A percentile compares a stretch with the other conserved stretches of the same genome.
phyloP scores from a whole-genome alignment of 2,329 filamentous ascomycete genomes.

The Seiridium unicorne region DNA sequence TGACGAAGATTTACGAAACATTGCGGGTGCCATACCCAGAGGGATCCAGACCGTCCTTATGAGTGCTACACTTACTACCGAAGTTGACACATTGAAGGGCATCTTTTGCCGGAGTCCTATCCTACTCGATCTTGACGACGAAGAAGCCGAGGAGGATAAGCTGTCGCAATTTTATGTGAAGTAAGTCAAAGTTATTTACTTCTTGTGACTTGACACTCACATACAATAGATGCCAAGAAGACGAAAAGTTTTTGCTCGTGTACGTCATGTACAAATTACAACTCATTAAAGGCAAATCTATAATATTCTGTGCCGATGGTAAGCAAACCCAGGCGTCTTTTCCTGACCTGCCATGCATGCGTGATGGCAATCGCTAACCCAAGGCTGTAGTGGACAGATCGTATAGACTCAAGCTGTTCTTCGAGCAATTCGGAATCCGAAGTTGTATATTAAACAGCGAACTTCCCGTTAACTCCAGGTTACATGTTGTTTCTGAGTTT shows the following conservation, averaged over 20 bases:
- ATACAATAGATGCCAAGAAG: constrained; percentile 60
- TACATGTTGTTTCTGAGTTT: constrained; percentile 96
- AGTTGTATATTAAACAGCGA: constrained; percentile 94
- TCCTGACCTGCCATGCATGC: no score
- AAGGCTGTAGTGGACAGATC: constrained; percentile 42
- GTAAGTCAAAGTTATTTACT: constrained; percentile 37
- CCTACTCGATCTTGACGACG: constrained; percentile 78
- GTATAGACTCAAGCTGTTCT: constrained; percentile 89
- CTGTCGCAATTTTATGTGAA: constrained; percentile 87
- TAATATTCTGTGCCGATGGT: constrained; percentile 52
- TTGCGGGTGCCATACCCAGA: constrained; percentile 76
- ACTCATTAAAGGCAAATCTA: constrained; percentile 88
- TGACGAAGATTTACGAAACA: constrained; percentile 79
- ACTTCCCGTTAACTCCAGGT: constrained; percentile 84
- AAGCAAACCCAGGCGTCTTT: no score
- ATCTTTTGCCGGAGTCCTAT: constrained; percentile 83
- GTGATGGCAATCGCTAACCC: no score
- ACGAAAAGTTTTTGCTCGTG: constrained; percentile 90
- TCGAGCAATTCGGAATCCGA: constrained; percentile 91
- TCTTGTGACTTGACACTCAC: background rate
- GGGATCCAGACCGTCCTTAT: constrained; percentile 89
- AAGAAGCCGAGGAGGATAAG: constrained; percentile 65
- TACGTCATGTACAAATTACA: constrained; percentile 96
- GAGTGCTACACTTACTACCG: constrained; percentile 86
- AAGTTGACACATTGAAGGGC: constrained; percentile 80